A percentile compares a stretch with the other conserved stretches of the same genome.
These are phyloP conservation scores for Lathyrus tuberosus DNA, from an alignment of 306 rosid genomes.

Conservation along the genomic window DNA sequence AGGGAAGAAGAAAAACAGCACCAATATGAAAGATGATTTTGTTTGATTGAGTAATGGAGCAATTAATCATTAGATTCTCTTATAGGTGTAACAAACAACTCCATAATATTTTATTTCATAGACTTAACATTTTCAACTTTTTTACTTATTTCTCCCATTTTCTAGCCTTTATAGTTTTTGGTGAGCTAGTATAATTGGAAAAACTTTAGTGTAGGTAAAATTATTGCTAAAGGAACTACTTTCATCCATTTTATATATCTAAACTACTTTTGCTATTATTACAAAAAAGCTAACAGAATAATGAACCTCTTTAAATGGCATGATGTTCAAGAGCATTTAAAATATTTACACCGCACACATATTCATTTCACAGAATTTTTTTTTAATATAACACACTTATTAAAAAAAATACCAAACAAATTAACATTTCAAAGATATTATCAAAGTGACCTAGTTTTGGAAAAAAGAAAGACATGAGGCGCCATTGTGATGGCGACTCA, in stretches of 20 bases:
- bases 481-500: too few relatives aligned
- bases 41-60: not conserved
- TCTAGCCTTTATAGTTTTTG: not conserved
- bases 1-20: not conserved
- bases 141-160: not conserved
- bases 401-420: too few relatives aligned
- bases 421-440: too few relatives aligned
- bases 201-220: not conserved
- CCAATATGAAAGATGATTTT: not conserved
- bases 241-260: not conserved
- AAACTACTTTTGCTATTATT: constrained; percentile 13
- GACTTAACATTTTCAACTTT: not conserved
- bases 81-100: constrained; percentile 16
- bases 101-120: not conserved
- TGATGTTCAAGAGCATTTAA: not conserved
- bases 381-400: too few relatives aligned
- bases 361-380: not conserved
- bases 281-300: not conserved
- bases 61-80: constrained; percentile 26
- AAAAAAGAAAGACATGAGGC: too few relatives aligned
- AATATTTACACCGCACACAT: not conserved
- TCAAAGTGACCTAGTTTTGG: too few relatives aligned
- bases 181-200: not conserved
- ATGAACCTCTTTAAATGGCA: constrained; percentile 9
- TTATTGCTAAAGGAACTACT: not conserved